Evolutionary conservation across 164 flowering plant species (phyloP).

Genomic region (Annona cherimola): DNA sequence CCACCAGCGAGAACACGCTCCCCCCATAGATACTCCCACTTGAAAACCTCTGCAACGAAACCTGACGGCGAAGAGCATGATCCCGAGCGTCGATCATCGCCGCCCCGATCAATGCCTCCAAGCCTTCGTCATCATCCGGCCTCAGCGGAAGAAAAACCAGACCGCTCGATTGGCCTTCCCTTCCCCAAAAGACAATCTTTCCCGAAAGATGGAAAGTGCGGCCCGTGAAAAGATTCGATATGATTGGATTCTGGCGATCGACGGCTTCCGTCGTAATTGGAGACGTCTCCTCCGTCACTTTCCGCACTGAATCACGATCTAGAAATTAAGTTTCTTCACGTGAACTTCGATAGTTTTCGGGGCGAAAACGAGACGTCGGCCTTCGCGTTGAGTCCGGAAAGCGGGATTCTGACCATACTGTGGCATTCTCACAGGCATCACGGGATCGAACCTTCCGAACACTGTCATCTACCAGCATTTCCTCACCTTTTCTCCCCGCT

Average conservation of each 20-base stretch:
- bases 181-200: conserved; percentile 35
- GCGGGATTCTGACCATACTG: conserved; percentile 61
- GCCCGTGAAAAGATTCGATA: conserved; percentile 37
- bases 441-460: background rate
- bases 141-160: conserved; percentile 22
- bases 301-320: conserved; percentile 21
- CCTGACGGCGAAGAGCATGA: conserved; percentile 32
- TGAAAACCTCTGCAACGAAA: conserved; percentile 50
- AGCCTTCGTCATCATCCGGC: conserved; percentile 20
- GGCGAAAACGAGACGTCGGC: conserved; percentile 30
- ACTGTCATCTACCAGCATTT: conserved; percentile 1
- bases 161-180: conserved; percentile 26
- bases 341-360: conserved; percentile 35
- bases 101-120: conserved; percentile 30
- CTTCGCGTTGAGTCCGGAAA: conserved; percentile 72
- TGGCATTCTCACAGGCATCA: conserved; percentile 54
- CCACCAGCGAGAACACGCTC: conserved; percentile 64
- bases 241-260: conserved; percentile 9
- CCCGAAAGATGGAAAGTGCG: conserved; percentile 28
- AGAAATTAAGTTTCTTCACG: conserved; percentile 36
- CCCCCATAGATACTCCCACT: conserved; percentile 64
- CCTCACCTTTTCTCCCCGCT: background rate
- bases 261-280: background rate
- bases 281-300: conserved; percentile 21
- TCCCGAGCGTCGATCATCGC: conserved; percentile 19